Evolutionary conservation across 768 basidiomycete species (phyloP), one percentile per base, ranked within the genome.

Genomic region (Piloderma croceum): DNA sequence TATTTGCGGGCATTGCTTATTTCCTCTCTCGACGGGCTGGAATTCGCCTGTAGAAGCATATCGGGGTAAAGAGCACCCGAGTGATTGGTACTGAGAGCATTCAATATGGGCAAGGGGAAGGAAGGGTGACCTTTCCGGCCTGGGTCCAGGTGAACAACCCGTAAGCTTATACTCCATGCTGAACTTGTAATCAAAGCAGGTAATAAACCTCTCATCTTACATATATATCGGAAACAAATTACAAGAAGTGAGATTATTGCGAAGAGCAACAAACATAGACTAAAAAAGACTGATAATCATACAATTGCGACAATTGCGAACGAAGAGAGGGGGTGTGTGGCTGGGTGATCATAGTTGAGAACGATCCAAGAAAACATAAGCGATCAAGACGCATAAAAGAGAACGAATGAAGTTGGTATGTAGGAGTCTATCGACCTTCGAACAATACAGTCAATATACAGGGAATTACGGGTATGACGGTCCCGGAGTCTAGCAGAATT

Each of bases 1-100:
- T 85, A 13, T 50, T 82, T 5, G 69, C 73, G 36, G 84, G 84
- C 11, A 58, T 76, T 27, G 75, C 61, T 10, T 86, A 77, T 54
- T 84, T 61, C 51, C 18, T 74, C 13, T 46, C 55, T 6, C 62
- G 62, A 34, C 61, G 70, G 24, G 65, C 64, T 45, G 57, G 67
- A 31, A 44, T 67, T 22, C 53, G 60, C 44, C 59, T 31, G 33
- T 36, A 27, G 24, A 23, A 13, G 21, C 15, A 20, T 39, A n/a
- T n/a, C n/a, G n/a, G n/a, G n/a, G n/a, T n/a, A n/a, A n/a, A n/a
- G n/a, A n/a, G n/a, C n/a, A n/a, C n/a, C n/a, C n/a, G n/a, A n/a
- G n/a, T n/a, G n/a, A n/a, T n/a, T n/a, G n/a, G n/a, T n/a, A n/a
- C n/a, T n/a, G n/a, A n/a, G n/a, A n/a, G n/a, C n/a, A n/a, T n/a